Evolutionary conservation across 2,329 filamentous ascomycete genomes (phyloP).

Genomic region (Lojkania enalia): DNA sequence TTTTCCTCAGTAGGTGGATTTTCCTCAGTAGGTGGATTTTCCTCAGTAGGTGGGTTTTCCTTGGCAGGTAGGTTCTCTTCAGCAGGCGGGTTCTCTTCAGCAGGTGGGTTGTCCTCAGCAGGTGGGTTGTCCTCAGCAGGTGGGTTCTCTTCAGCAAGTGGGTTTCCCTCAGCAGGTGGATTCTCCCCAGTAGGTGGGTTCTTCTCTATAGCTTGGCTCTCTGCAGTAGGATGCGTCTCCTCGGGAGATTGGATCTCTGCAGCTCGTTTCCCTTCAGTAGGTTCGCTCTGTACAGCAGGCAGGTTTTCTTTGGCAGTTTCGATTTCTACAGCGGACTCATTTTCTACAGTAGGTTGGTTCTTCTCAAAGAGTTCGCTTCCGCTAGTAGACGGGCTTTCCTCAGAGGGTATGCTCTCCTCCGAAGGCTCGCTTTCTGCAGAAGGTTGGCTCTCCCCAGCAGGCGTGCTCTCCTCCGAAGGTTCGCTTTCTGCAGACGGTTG

Average conservation of each 20-base stretch:
- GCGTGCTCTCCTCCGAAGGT: too few species aligned
- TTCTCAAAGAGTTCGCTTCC: too few species aligned
- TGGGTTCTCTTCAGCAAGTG: not conserved
- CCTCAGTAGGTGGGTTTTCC: not conserved
- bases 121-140: not conserved
- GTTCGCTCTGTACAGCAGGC: not conserved
- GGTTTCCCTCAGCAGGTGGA: not conserved
- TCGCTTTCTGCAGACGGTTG: not conserved
- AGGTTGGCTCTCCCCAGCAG: too few species aligned
- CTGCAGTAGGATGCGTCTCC: not conserved
- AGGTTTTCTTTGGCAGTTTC: not conserved
- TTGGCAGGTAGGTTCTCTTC: not conserved
- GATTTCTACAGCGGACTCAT: not conserved
- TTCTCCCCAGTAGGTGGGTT: not conserved
- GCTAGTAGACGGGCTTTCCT: too few species aligned
- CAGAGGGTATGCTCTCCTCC: too few species aligned
- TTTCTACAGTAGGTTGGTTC: not conserved
- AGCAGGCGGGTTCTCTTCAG: not conserved
- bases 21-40: conserved; percentile 1
- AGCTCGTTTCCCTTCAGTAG: not conserved
- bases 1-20: conserved; percentile 3
- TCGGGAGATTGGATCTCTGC: not conserved
- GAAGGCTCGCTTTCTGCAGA: too few species aligned
- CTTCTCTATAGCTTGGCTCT: not conserved
- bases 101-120: conserved; percentile 1